Conservation (phyloP, 768 basidiomycete genomes). For the Amanita thiersii region DNA sequence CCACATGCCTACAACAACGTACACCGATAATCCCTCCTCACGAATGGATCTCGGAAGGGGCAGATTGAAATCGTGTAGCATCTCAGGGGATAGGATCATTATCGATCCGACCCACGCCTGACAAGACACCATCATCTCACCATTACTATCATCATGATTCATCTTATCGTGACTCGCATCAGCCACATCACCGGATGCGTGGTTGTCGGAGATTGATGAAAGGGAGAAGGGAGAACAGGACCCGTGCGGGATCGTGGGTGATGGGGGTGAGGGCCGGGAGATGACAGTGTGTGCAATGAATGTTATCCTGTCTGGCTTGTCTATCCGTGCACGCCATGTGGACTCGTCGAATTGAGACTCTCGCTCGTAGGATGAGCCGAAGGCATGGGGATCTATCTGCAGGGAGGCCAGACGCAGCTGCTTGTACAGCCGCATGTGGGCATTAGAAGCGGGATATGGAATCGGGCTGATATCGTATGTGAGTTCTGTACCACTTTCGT, state of each 20-base stretch:
- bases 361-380: constrained; percentile 18
- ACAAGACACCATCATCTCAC: too few relatives aligned
- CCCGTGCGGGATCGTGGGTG: too few relatives aligned
- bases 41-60: constrained; percentile 2
- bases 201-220: too few relatives aligned
- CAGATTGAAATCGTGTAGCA: constrained; percentile 1
- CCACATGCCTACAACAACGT: constrained; percentile 17
- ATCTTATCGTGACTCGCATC: too few relatives aligned
- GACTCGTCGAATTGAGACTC: constrained; percentile 17
- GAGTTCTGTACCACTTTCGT: not conserved
- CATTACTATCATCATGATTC: too few relatives aligned
- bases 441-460: constrained; percentile 14
- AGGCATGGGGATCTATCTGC: constrained; percentile 20
- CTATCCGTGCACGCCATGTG: constrained; percentile 18
- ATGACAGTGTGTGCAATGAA: constrained; percentile 10
- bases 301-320: constrained; percentile 14
- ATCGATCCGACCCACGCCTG: constrained; percentile 10
- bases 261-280: too few relatives aligned
- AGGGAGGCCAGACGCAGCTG: constrained; percentile 19
- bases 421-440: constrained; percentile 14
- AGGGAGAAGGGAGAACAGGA: too few relatives aligned
- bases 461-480: constrained; percentile 13
- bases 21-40: constrained; percentile 3
- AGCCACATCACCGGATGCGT: too few relatives aligned
- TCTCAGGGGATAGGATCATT: constrained; percentile 7